These are phyloP conservation scores for Colletotrichum echinochloae DNA, from an alignment of 2,329 filamentous ascomycete species.

Conservation along the genomic window DNA sequence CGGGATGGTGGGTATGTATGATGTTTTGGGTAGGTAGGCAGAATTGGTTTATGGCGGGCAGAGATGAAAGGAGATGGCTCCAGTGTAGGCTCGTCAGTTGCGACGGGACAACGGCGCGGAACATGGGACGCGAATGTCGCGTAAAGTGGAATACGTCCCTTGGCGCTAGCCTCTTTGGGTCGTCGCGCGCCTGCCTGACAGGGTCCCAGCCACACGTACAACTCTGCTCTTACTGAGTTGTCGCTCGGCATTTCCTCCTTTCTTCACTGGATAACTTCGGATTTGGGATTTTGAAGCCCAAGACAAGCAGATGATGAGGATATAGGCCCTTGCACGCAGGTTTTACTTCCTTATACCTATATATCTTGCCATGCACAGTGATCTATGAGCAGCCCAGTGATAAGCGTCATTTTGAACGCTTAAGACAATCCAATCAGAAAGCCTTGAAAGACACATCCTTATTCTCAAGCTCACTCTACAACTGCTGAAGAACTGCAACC, in stretches of 20 bases:
- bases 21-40: conserved; percentile 24
- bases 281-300: neutral
- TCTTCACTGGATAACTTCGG: neutral
- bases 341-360: neutral
- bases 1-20: conserved; percentile 10
- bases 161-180: conserved; percentile 5
- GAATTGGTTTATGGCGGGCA: conserved; percentile 26
- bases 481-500: too few relatives aligned
- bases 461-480: neutral
- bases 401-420: too few relatives aligned
- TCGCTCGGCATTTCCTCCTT: neutral
- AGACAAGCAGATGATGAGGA: neutral
- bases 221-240: neutral
- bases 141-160: conserved; percentile 38
- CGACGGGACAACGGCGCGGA: conserved; percentile 39
- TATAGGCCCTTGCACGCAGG: neutral
- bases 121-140: conserved; percentile 42
- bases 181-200: conserved; percentile 9
- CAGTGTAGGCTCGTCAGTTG: conserved; percentile 21
- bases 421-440: neutral
- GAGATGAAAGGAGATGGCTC: conserved; percentile 33
- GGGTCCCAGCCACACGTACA: conserved; percentile 17
- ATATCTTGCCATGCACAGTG: neutral
- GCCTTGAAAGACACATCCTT: neutral
- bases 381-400: neutral